Evolutionary conservation across 1,139 yeast genomes (phyloP), one percentile per base, ranked within the genome.

Genomic region (Saccharomyces hybrid): DNA sequence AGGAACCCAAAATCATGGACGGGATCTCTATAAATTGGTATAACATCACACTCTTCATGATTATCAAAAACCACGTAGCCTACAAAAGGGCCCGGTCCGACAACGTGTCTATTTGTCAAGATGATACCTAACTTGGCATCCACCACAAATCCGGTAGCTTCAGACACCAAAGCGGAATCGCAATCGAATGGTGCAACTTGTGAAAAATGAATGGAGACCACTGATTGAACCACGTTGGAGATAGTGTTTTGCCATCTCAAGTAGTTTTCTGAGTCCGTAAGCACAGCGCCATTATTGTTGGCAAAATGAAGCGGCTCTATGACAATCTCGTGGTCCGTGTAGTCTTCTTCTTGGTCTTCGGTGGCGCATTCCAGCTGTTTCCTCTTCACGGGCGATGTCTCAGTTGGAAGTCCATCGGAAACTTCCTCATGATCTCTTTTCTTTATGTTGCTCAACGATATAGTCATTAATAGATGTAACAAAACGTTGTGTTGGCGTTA

Each of bases 101-200:
- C 96, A 49, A 90, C 97, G 68, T 90, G 97, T 69, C 97, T 80
- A 72, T 91, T 91, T 11, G 97, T 91, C 67, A 91, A 77, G 56
- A 91, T 89, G 58, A 89, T 79, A 8, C 98, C 98, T 47, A 81
- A 71, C 54, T 78, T 75, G 3, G 91, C 78, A 69, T 91, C 97
- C 11, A 91, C 97, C 13, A 91, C 89, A 69, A 91, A 90, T 5
- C 97, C 98, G 1, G 97, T 88, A 16, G 97, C 97, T 69, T 90
- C 96, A 58, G 95, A 84, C 23, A 86, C 90, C 44, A 86, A 72
- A 1, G 96, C 84, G 1, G 83, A 73, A 63, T 91, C 98, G 42
- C 95, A 86, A 66, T 91, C 98, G 66, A 90, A 90, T 58, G 85
- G 83, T 16, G 84, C 81, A n/a, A 88, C 89, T 68, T 86, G 95